A percentile compares a stretch with the other conserved stretches of the same genome.
These are phyloP conservation scores for Histomonas meleagridis DNA, from an alignment of 208 protist species.

Conservation along the genomic window DNA sequence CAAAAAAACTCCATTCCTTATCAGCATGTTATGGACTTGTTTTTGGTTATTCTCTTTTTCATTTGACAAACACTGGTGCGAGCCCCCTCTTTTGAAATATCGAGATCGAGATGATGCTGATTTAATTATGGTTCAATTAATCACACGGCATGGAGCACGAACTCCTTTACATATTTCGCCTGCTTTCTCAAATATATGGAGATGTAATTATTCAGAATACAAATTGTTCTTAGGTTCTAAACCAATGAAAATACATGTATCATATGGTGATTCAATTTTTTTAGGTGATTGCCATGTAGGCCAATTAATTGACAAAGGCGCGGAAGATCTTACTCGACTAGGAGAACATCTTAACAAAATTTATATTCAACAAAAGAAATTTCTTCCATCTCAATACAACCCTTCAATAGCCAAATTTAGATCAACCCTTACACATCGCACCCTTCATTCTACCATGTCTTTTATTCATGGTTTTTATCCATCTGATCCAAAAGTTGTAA, in stretches of 20 bases:
- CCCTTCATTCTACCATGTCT: background rate
- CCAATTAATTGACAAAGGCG: constrained; percentile 2
- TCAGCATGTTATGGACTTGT: no score
- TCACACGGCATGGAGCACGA: background rate
- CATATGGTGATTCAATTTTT: background rate
- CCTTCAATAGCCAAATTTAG: background rate
- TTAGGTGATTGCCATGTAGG: background rate
- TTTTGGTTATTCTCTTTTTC: background rate
- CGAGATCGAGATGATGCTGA: background rate
- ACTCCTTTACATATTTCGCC: background rate
- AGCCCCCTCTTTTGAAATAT: background rate
- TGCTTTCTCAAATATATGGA: background rate
- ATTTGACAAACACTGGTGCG: background rate
- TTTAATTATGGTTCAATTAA: background rate
- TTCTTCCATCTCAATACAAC: background rate
- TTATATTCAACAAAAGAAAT: background rate
- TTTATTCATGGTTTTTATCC: background rate
- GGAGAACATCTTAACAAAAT: background rate
- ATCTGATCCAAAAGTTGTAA: background rate
- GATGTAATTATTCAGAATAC: background rate
- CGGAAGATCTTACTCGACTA: background rate
- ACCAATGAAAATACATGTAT: background rate
- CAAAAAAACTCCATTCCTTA: no score
- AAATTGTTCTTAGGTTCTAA: background rate
- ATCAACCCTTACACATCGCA: background rate